A percentile compares a stretch with the other conserved stretches of the same genome.
These are phyloP conservation scores for Grigorovia transvaalensis DNA, from an alignment of 805 yeast genomes.

Conservation along the genomic window DNA sequence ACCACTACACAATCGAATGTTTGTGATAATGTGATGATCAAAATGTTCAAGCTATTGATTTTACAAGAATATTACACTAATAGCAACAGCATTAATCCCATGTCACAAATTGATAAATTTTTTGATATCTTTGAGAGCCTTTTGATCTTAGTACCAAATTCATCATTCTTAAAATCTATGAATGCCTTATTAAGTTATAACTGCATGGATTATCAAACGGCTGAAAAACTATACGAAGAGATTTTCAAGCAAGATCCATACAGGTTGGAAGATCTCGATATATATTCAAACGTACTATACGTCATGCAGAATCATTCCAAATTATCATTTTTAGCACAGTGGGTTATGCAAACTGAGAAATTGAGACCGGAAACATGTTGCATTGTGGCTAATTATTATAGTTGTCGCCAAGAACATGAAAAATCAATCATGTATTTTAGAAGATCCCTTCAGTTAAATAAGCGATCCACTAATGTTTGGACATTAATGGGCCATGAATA, in stretches of 20 bases:
- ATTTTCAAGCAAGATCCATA: slow-evolving; percentile 68
- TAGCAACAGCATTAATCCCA: neutral
- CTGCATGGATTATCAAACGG: slow-evolving; percentile 71
- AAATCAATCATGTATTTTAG: slow-evolving; percentile 88
- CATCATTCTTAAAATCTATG: slow-evolving; percentile 67
- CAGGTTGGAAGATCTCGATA: slow-evolving; percentile 82
- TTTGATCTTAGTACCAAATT: slow-evolving; percentile 52
- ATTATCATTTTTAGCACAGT: slow-evolving; percentile 76
- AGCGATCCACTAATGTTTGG: slow-evolving; percentile 85
- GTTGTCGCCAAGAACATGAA: slow-evolving; percentile 86
- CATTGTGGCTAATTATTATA: slow-evolving; percentile 85
- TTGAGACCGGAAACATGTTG: slow-evolving; percentile 93
- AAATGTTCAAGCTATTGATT: slow-evolving; percentile 54
- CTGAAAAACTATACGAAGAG: slow-evolving; percentile 70
- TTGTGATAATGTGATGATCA: slow-evolving; percentile 29
- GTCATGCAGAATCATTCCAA: slow-evolving; percentile 87
- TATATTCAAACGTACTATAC: slow-evolving; percentile 87
- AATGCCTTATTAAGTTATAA: slow-evolving; percentile 75
- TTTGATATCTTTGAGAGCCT: slow-evolving; percentile 41
- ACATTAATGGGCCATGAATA: slow-evolving; percentile 98
- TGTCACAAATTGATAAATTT: slow-evolving; percentile 38
- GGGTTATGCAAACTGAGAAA: slow-evolving; percentile 69
- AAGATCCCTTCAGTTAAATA: slow-evolving; percentile 74
- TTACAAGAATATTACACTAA: slow-evolving; percentile 69
- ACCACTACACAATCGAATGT: slow-evolving; percentile 9